Percentiles rank a stretch among this genome's conserved stretches.
These are phyloP conservation scores for Ceratocystis ficicola DNA, from an alignment of 2,329 filamentous ascomycete genomes.

Conservation along the genomic window DNA sequence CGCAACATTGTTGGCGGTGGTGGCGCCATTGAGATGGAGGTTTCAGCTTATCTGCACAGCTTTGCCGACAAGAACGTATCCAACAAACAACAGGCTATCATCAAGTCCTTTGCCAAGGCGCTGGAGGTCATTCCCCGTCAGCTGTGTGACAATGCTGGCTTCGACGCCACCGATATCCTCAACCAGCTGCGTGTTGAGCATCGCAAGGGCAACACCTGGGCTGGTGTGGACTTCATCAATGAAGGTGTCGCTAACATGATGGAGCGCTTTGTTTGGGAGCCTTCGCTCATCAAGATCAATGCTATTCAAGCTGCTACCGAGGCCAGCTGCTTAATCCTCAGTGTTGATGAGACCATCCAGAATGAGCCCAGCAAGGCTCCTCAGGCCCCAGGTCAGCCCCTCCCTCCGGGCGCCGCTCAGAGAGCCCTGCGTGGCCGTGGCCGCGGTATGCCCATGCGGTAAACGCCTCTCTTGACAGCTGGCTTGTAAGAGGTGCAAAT, in stretches of 20 bases:
- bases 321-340: slow-evolving; percentile 85
- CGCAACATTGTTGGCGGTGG: slow-evolving; percentile 88
- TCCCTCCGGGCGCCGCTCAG: slow-evolving; percentile 76
- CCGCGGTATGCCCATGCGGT: slow-evolving; percentile 80
- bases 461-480: slow-evolving; percentile 25
- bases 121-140: slow-evolving; percentile 93
- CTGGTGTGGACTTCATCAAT: slow-evolving; percentile 85
- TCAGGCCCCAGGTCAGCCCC: slow-evolving; percentile 62
- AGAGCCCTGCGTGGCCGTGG: slow-evolving; percentile 72
- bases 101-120: slow-evolving; percentile 96
- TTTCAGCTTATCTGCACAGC: slow-evolving; percentile 83
- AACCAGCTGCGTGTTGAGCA: slow-evolving; percentile 95
- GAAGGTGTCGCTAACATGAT: slow-evolving; percentile 93
- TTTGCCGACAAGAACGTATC: slow-evolving; percentile 87
- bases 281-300: slow-evolving; percentile 89
- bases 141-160: slow-evolving; percentile 95
- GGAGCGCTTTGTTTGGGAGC: slow-evolving; percentile 95
- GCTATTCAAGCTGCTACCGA: slow-evolving; percentile 93
- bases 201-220: slow-evolving; percentile 83
- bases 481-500: slow-evolving; percentile 10
- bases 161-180: slow-evolving; percentile 94
- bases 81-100: slow-evolving; percentile 92
- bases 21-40: slow-evolving; percentile 90
- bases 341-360: slow-evolving; percentile 95
- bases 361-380: slow-evolving; percentile 87